A percentile compares a stretch with the other conserved stretches of the same genome.
Conservation (phyloP, 495 filamentous ascomycete species). For the Astrothelium macrocarpum region DNA sequence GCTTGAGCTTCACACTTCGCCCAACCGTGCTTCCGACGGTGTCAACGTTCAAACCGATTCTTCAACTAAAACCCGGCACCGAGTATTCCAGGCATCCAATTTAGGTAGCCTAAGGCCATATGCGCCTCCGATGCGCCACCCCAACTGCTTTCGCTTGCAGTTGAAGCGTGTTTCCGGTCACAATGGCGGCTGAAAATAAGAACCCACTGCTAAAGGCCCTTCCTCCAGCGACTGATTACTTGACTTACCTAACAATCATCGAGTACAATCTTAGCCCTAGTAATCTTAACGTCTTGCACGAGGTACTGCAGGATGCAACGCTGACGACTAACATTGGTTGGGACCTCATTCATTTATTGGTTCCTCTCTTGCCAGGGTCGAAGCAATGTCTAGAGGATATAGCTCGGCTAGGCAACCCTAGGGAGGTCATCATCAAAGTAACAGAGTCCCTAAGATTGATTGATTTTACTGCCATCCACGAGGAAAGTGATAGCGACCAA, state of each 20-base stretch:
- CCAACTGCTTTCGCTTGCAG: neutral
- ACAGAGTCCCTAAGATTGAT: constrained; percentile 60
- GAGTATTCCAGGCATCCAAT: too few relatives aligned
- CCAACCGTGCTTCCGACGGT: too few relatives aligned
- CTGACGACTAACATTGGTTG: constrained; percentile 90
- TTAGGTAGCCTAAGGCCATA: too few relatives aligned
- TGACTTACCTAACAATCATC: constrained; percentile 81
- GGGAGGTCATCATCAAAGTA: constrained; percentile 86
- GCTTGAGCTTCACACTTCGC: too few relatives aligned
- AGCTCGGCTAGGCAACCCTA: constrained; percentile 77
- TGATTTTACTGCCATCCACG: constrained; percentile 34
- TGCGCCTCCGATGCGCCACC: neutral
- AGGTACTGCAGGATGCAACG: constrained; percentile 69
- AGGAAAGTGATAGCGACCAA: constrained; percentile 45
- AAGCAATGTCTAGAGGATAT: constrained; percentile 66
- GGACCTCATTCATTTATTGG: constrained; percentile 81
- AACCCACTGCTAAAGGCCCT: constrained; percentile 31
- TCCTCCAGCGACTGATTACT: constrained; percentile 67
- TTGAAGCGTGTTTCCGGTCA: neutral
- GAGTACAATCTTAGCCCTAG: constrained; percentile 74
- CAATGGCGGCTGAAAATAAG: constrained; percentile 14
- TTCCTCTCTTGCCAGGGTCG: constrained; percentile 63
- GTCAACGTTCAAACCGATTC: neutral
- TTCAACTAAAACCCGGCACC: neutral
- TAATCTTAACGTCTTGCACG: constrained; percentile 65